phyloP scores from a whole-genome alignment of 1,284 basidiomycete species.

The Tremellales sp. region DNA sequence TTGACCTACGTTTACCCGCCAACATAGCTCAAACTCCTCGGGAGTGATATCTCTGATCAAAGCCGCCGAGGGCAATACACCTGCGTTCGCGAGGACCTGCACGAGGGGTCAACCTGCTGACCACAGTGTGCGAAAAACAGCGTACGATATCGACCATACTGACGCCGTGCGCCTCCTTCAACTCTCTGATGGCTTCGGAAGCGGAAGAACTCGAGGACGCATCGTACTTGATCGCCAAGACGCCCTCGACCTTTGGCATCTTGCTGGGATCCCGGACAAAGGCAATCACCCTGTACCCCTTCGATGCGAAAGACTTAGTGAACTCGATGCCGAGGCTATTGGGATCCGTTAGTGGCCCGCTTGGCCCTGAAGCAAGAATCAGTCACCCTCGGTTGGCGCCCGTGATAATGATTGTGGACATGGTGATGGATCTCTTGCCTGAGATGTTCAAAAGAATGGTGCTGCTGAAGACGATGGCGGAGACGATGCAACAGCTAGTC shows the following conservation, averaged over 20 bases:
- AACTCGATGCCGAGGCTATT: slow-evolving; percentile 14
- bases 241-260: slow-evolving; percentile 11
- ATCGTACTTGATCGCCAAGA: slow-evolving; percentile 11
- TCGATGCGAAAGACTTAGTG: slow-evolving; percentile 7
- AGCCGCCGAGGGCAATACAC: slow-evolving; percentile 5
- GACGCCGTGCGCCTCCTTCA: slow-evolving; percentile 14
- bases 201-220: not conserved
- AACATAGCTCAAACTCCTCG: slow-evolving; percentile 6
- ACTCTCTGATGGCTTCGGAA: slow-evolving; percentile 12
- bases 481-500: too few relatives aligned
- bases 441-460: too few relatives aligned
- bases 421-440: too few relatives aligned
- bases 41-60: slow-evolving; percentile 6
- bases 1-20: slow-evolving; percentile 10
- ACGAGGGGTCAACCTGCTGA: too few relatives aligned
- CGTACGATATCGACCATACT: slow-evolving; percentile 12
- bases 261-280: slow-evolving; percentile 14
- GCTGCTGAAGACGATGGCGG: too few relatives aligned
- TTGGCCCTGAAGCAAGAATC: not conserved
- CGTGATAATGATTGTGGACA: slow-evolving; percentile 16
- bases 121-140: not conserved
- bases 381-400: slow-evolving; percentile 12
- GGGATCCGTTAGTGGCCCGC: not conserved
- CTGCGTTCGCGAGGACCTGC: slow-evolving; percentile 24
- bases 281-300: slow-evolving; percentile 18